Base-by-base conservation (phyloP, 2,329 filamentous ascomycete genomes). In the Colletotrichum chlorophyti region DNA sequence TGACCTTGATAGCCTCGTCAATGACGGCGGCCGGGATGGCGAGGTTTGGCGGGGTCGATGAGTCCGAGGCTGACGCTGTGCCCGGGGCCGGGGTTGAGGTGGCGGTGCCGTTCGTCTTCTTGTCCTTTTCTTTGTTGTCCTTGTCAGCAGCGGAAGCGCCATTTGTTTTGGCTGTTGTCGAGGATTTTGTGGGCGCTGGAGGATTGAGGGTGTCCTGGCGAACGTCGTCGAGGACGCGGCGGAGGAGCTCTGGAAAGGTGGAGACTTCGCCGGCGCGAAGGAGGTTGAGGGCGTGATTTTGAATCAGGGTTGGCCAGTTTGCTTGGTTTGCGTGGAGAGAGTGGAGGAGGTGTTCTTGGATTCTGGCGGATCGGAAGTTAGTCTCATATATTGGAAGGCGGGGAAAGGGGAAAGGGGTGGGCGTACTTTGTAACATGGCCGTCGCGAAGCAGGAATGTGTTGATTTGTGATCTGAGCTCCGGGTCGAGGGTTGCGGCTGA, bases 321-420 rank as follows among this genome's bases (percentile, higher is more conserved):
- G 80, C 74, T 5, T 76, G 70, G 72, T 87, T 77, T 45, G 85
- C 75, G 70, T 88, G 77, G 49, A 89, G 82, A 60, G 82, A 72
- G 73, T 88, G 85, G 37, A 88, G 81, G 68, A 89, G 81, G 38
- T 80, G 74, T 55, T 88, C 85, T 76, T 88, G 85, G 65, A 89
- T 88, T 65, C 86, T 87, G 67, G 11, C 12, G 24, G 23, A 14
- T 23, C 26, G 10, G 34, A 12, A 19, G 24, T 59, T 19, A 59
- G 51, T 15, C 26, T 49, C 15, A 15, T 19, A 17, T 17, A 19
- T 6, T 17, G 21, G 26, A 27, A 35, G 24, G 35, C 37, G 14
- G 9, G 41, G 27, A 21, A 51, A 49, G 54, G 41, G 42, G 26
- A 14, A 32, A n/a, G 41, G 61, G 48, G 47, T 12, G 45, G 46